Evolutionary conservation across 2,329 filamentous ascomycete genomes (phyloP), one percentile per base, ranked within the genome.

Genomic region (Allantophomopsis cytisporea): DNA sequence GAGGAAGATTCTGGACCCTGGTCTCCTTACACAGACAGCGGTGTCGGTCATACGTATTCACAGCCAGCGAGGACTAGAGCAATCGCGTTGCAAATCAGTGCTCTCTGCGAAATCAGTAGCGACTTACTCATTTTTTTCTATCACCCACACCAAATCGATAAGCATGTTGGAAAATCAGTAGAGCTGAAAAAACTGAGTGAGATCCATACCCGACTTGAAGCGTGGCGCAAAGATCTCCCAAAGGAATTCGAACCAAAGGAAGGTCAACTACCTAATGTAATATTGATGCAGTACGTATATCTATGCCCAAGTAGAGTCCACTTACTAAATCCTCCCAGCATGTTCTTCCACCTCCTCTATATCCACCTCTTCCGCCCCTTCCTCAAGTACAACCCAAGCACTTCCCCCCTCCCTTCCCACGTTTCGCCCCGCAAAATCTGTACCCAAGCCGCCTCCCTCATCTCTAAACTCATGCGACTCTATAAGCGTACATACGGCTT

Each of bases 341-440:
- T 96, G 88, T 94, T 96, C 61, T 94, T 89, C 59, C 88, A 96
- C 54, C 71, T 62, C 1, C 77, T 95, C 36, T 94, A 93, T 55
- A 94, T 96, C 43, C 88, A 96, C 53, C 76, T 96, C 4, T 96
- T 95, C 65, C 78, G 89, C 5, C 89, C 91, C 0, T 96, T 96
- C 55, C 70, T 96, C 38, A 94, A 91, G 58, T 96, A 95, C 54
- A 81, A 76, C 3, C 85, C 83, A 37, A 65, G 74, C 6, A 80
- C 78, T 1, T 94, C 88, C 1, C 89, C 87, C 1, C 69, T 95
- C 2, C 89, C 88, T 3, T 64, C 77, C 2, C 86, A 94, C 51
- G 83, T 95, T 14, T 95, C 88, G 7, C 89, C 91, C 0, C 77
- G 89, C 14, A 86, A 88, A 48, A 76, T 94, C 39, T 95, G 89